These are phyloP conservation scores for Chlamydomonas applanata DNA, from an alignment of 139 green algal species.

Conservation along the genomic window DNA sequence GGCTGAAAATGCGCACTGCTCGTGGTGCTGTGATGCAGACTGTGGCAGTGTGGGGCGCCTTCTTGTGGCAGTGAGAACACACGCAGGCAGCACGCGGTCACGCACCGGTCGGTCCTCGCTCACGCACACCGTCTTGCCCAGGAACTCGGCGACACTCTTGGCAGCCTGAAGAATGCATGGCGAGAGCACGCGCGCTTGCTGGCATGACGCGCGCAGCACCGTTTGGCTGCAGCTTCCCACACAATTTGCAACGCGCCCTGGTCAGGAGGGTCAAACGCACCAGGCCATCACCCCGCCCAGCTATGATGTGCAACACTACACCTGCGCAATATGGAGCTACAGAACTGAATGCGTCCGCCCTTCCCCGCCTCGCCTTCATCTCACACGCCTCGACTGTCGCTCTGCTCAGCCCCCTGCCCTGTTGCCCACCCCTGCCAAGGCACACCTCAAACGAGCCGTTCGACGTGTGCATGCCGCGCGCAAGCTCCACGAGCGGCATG, in stretches of 20 bases:
- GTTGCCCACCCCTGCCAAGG: no score
- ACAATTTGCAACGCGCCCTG: not conserved
- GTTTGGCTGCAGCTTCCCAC: not conserved
- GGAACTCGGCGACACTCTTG: constrained; percentile 54
- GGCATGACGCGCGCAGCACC: not conserved
- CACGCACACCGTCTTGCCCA: constrained; percentile 79
- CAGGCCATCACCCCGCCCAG: not conserved
- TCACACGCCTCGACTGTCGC: not conserved
- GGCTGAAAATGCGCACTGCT: not conserved
- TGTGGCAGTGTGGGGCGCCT: no score
- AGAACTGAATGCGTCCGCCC: no score
- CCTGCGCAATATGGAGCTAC: no score
- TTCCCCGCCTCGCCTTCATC: no score
- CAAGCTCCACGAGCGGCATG: constrained; percentile 87
- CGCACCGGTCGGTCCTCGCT: constrained; percentile 62
- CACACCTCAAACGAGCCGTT: not conserved
- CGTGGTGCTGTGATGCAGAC: no score
- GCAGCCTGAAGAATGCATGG: constrained; percentile 57
- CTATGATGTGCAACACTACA: constrained; percentile 2
- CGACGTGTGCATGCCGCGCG: constrained; percentile 76
- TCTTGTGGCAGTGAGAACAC: no score
- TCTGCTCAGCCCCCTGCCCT: constrained; percentile 15
- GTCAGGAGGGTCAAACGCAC: not conserved
- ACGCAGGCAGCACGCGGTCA: not conserved
- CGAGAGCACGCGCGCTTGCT: not conserved